Percentiles rank a stretch among this genome's conserved stretches.
phyloP scores from a whole-genome alignment of 495 filamentous ascomycete species.

The Aspergillus kassunensis region DNA sequence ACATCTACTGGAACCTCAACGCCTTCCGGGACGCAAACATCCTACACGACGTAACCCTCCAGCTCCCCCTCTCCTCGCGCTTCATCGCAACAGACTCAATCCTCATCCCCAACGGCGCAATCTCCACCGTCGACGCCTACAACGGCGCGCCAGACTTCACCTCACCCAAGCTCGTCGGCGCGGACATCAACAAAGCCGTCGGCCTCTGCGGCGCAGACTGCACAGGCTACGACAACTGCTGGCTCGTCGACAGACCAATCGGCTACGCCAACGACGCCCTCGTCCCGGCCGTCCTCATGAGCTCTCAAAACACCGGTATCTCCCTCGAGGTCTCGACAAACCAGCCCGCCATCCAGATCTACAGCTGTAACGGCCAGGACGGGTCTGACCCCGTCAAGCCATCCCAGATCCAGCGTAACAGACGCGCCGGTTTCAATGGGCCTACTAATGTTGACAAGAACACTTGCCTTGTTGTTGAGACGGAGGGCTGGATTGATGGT shows the following conservation, averaged over 20 bases:
- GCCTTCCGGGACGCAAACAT: conserved; percentile 64
- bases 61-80: conserved; percentile 66
- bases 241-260: conserved; percentile 61
- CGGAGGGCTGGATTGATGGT: conserved; percentile 68
- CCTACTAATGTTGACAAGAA: conserved; percentile 51
- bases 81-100: conserved; percentile 71
- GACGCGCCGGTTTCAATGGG: conserved; percentile 37
- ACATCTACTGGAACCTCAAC: conserved; percentile 89
- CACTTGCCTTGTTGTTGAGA: conserved; percentile 67
- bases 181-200: conserved; percentile 56
- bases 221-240: conserved; percentile 75
- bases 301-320: conserved; percentile 61
- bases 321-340: conserved; percentile 68
- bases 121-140: conserved; percentile 54
- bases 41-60: conserved; percentile 69
- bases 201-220: conserved; percentile 69
- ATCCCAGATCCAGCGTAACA: conserved; percentile 49
- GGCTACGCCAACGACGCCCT: conserved; percentile 59
- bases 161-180: conserved; percentile 69
- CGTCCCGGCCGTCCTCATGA: conserved; percentile 57
- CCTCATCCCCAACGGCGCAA: conserved; percentile 72
- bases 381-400: conserved; percentile 54
- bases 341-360: conserved; percentile 75
- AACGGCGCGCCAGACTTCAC: conserved; percentile 71
- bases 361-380: conserved; percentile 69